Evolutionary conservation across 331 rosid genomes (phyloP).

Genomic region (Rosa hybrid): DNA sequence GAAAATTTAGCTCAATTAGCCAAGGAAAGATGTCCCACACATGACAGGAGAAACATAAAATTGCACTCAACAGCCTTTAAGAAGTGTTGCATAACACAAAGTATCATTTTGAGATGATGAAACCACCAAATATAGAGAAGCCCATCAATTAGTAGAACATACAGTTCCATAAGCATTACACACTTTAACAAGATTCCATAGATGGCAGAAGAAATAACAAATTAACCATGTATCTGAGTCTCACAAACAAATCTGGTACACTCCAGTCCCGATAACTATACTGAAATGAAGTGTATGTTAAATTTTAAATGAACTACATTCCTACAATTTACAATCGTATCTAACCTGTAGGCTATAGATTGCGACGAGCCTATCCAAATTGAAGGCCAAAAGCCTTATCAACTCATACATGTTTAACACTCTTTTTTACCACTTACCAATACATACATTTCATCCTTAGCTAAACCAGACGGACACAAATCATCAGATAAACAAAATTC

Average conservation of each 20-base stretch:
- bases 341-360: not conserved
- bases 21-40: constrained; percentile 5
- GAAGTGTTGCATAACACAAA: not conserved
- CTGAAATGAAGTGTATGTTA: not conserved
- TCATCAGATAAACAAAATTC: too few species aligned
- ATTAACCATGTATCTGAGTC: not conserved
- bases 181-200: not conserved
- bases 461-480: too few species aligned
- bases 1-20: not conserved
- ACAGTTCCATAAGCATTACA: not conserved
- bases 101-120: not conserved
- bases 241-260: not conserved
- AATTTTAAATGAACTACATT: not conserved
- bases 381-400: not conserved
- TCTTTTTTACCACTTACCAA: too few species aligned
- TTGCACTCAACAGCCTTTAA: not conserved
- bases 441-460: not conserved
- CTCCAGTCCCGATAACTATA: not conserved
- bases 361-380: not conserved
- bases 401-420: not conserved
- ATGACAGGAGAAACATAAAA: not conserved
- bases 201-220: not conserved
- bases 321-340: not conserved
- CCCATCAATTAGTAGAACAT: not conserved
- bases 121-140: not conserved